Percentiles rank a stretch among this genome's conserved stretches.
These are phyloP conservation scores for Suillus ampliporus DNA, from an alignment of 768 basidiomycete genomes.

Conservation along the genomic window DNA sequence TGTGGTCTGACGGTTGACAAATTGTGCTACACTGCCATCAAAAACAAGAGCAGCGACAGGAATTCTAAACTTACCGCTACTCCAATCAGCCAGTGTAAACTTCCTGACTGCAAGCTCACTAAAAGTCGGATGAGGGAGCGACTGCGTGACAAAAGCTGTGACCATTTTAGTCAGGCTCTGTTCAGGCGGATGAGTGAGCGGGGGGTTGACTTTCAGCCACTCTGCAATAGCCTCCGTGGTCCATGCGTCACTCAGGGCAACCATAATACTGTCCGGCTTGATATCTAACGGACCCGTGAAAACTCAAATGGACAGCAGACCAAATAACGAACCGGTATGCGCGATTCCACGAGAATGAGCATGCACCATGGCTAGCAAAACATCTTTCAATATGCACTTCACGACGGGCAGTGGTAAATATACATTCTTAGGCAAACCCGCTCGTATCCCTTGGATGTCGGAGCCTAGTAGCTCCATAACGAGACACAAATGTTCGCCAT, in stretches of 20 bases:
- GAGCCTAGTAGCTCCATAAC: slow-evolving; percentile 23
- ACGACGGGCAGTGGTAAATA: slow-evolving; percentile 18
- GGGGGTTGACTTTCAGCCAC: slow-evolving; percentile 24
- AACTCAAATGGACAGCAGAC: neutral
- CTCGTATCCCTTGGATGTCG: neutral
- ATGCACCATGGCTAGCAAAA: slow-evolving; percentile 21
- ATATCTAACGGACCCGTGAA: slow-evolving; percentile 21
- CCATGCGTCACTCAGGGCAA: slow-evolving; percentile 16
- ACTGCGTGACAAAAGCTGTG: slow-evolving; percentile 20
- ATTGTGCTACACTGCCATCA: slow-evolving; percentile 12
- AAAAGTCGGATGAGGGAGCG: slow-evolving; percentile 22
- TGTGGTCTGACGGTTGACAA: slow-evolving; percentile 14
- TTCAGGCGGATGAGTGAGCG: slow-evolving; percentile 18
- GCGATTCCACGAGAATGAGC: slow-evolving; percentile 25
- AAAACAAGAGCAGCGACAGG: neutral
- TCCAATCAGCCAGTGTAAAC: slow-evolving; percentile 24
- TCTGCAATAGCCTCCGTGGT: slow-evolving; percentile 14
- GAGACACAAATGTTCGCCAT: slow-evolving; percentile 31
- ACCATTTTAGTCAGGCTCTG: slow-evolving; percentile 24
- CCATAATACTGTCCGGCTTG: slow-evolving; percentile 31
- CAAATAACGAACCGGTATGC: slow-evolving; percentile 27
- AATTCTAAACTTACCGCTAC: slow-evolving; percentile 16
- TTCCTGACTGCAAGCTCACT: slow-evolving; percentile 20
- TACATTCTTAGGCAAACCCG: neutral
- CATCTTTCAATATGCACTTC: slow-evolving; percentile 26